Evolutionary conservation across 345 rosid genomes (phyloP).

Genomic region (Corchorus olitorius): DNA sequence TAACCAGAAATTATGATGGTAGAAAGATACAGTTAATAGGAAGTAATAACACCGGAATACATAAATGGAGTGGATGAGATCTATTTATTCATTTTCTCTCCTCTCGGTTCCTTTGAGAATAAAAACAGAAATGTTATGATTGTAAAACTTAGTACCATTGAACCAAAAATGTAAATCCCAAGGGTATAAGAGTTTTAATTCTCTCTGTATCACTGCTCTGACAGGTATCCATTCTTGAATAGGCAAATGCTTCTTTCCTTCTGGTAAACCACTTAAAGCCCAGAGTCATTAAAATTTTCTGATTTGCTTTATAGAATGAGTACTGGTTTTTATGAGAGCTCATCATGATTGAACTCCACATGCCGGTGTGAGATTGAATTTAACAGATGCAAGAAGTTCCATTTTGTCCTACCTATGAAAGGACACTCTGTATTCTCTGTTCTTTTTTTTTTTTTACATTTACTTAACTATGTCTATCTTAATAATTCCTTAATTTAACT

Average conservation of each 20-base stretch:
- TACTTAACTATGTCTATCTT: not conserved
- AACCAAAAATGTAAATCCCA: not conserved
- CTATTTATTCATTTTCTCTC: not conserved
- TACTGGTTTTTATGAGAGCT: slow-evolving; percentile 2
- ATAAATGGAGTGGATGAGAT: not conserved
- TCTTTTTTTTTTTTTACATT: not conserved
- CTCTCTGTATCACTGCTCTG: not conserved
- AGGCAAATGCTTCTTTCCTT: not conserved
- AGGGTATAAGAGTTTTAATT: not conserved
- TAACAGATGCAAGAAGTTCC: not conserved
- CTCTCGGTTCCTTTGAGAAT: not conserved
- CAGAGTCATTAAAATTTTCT: not conserved
- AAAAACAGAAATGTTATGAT: not conserved
- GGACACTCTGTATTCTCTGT: not conserved
- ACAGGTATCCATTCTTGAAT: not conserved
- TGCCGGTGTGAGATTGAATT: not conserved
- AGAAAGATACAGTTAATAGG: not conserved
- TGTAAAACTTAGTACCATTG: not conserved
- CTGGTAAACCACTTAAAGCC: not conserved
- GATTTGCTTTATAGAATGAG: not conserved
- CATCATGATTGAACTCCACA: slow-evolving; percentile 8
- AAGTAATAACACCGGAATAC: not conserved
- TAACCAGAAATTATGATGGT: not conserved
- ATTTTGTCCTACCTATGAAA: not conserved
- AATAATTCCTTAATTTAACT: not conserved